These are phyloP conservation scores for Eremomyces bilateralis DNA, from an alignment of 495 filamentous ascomycete species.

Conservation along the genomic window DNA sequence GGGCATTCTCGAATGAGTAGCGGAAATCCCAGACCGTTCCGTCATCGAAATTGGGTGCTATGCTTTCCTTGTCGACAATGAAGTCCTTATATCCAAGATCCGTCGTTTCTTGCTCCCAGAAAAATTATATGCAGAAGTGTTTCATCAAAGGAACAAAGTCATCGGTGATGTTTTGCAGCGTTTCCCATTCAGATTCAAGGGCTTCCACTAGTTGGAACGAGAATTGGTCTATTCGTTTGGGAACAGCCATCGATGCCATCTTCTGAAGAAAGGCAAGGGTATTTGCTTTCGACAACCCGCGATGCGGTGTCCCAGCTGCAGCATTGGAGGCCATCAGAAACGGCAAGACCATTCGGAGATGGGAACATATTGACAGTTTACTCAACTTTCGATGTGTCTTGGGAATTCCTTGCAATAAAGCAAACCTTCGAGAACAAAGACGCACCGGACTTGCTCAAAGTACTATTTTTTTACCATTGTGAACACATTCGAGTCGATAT, in stretches of 20 bases:
- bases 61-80: constrained; percentile 18
- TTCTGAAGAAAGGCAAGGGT: not conserved
- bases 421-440: not conserved
- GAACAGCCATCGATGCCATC: constrained; percentile 5
- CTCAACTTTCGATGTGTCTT: not conserved
- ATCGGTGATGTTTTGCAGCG: constrained; percentile 23
- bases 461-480: not conserved
- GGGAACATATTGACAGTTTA: not conserved
- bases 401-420: not conserved
- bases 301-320: constrained; percentile 11
- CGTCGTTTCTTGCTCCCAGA: constrained; percentile 23
- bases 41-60: constrained; percentile 10
- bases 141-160: constrained; percentile 24
- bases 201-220: constrained; percentile 8
- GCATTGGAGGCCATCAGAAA: no score
- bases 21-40: constrained; percentile 4
- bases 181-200: constrained; percentile 13
- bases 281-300: constrained; percentile 2
- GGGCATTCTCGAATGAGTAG: constrained; percentile 5
- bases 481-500: not conserved
- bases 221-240: constrained; percentile 7
- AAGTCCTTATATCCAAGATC: constrained; percentile 6
- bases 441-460: not conserved
- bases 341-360: no score
- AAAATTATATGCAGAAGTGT: constrained; percentile 21